Evolutionary conservation across 208 protist genomes (phyloP), one percentile per base, ranked within the genome.

Genomic region (Trypanosomatidae sp.): DNA sequence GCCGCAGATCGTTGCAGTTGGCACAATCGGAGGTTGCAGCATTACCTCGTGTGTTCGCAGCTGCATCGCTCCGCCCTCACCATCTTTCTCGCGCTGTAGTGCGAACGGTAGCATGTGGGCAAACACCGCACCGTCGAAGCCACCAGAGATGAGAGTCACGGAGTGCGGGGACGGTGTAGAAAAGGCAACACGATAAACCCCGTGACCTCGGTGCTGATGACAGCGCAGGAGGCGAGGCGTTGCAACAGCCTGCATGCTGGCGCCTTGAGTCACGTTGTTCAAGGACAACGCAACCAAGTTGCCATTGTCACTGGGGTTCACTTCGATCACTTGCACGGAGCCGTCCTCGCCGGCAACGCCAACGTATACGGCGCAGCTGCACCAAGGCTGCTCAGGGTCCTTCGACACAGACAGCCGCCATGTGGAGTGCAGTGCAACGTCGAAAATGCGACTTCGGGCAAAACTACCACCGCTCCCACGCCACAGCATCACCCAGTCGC

Each of bases 391-490:
- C 8, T 22, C 25, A 44, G 36, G 19, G 22, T 9, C 15, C 13
- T 33, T 30, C n/a, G 15, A 15, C 47, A 8, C 46, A 13, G 8
- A 3, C 43, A 55, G 19, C 7, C 53, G 44, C 74, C 59, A 81
- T 19, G 55, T 43, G 13, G 65, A 30, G 43, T 67, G 43, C 25
- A 94, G 69, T 1, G 76, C 77, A 1, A 89, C 81, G 66, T 91
- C 89, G 75, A 96, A 94, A 22, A 96, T 68, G 66, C 91, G 91
- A 50, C 81, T 73, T 0, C 82, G 79, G 9, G 82, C 76, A 74
- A 93, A 87, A 8, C 53, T 17, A 3, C 77, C 41, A 15, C 83
- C 83, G 46, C 64, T 30, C 0, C 84, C 81, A 17, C 88, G 81
- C 79, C 85, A 88, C 36, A 85, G 58, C 36, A 79, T 71, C 79